Evolutionary conservation across 345 rosid species (phyloP).

Genomic region (Aquilaria yunnanensis): DNA sequence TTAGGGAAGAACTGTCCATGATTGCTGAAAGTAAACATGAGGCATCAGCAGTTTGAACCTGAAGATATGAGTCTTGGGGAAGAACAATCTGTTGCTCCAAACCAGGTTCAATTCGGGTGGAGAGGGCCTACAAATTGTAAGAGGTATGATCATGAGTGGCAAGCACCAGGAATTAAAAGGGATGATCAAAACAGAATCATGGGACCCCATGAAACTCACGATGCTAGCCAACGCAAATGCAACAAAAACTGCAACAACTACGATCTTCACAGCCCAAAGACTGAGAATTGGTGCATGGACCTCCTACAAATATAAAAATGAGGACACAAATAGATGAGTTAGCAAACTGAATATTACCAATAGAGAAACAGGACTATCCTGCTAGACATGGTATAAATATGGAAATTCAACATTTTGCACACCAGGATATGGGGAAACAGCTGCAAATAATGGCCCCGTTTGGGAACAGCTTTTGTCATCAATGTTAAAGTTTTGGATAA

Average conservation of each 20-base stretch:
- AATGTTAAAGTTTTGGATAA: too few species aligned
- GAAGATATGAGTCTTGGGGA: constrained; percentile 94
- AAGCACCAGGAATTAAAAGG: constrained; percentile 1
- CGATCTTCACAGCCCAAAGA: constrained; percentile 74
- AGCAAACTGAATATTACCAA: too few species aligned
- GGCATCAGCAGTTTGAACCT: constrained; percentile 40
- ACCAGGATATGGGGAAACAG: too few species aligned
- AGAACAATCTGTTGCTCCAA: constrained; percentile 95
- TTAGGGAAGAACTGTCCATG: constrained; percentile 8
- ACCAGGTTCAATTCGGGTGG: constrained; percentile 90
- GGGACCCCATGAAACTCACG: constrained; percentile 80
- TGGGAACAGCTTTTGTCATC: too few species aligned
- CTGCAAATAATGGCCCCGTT: too few species aligned
- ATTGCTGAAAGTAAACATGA: constrained; percentile 6
- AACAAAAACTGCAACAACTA: constrained; percentile 65
- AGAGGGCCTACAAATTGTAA: constrained; percentile 53
- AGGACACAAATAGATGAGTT: constrained; percentile 12
- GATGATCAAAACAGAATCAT: background rate
- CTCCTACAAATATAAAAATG: constrained; percentile 41
- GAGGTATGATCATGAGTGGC: constrained; percentile 11
- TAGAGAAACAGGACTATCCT: too few species aligned
- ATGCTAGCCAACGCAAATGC: constrained; percentile 77
- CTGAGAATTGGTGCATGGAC: constrained; percentile 79
- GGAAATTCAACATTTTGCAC: too few species aligned
- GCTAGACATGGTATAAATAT: too few species aligned